Base-by-base conservation (phyloP, 2,329 filamentous ascomycete species). In the Ceratocystis huliohia region DNA sequence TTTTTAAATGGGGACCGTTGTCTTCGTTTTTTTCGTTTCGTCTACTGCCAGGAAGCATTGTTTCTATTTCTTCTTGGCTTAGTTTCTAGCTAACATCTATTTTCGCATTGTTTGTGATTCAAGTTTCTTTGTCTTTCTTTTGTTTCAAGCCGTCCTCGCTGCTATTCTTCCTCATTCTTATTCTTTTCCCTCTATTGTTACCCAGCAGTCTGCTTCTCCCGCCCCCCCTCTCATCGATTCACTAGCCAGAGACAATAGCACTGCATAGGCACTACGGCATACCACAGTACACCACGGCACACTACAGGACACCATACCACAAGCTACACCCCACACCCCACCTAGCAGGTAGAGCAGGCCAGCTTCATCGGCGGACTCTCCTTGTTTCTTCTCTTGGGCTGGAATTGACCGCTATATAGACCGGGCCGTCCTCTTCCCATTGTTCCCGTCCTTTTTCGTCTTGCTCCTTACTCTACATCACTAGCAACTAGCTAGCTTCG, bases 71-170 rank as follows among this genome's bases (percentile, higher is more conserved):
- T 57, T 57, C 53, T 30, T 17, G 53, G 20, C 53, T 17, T 13
- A 28, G 17, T 30, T 57, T 57, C 53, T 7, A 22, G 22, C 53
- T 7, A 22, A 10, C 7, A 15, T 57, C 53, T 57, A 57, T 57
- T 57, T 57, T 57, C 53, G 30, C 53, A 6, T 57, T 57, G 53
- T n/a, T 57, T 33, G 53, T 57, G 53, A 57, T 57, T 57, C 53
- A 28, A 30, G 53, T 57, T 57, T 57, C 53, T 15, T 57, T 30
- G 22, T 57, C 53, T 57, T 13, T 57, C 25, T n/a, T 33, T 57
- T 57, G 53, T 57, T 57, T 57, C 53, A 57, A 57, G 17, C 53
- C 22, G 7, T 15, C 25, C 20, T 28, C 53, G 53, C 53, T 22
- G 17, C 4, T 28, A 10, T 30, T 13, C 17, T 7, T 15, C 46